Percentiles rank a stretch among this genome's conserved stretches.
Conservation (phyloP, 306 rosid genomes). For the Citrullus mucosospermus region DNA sequence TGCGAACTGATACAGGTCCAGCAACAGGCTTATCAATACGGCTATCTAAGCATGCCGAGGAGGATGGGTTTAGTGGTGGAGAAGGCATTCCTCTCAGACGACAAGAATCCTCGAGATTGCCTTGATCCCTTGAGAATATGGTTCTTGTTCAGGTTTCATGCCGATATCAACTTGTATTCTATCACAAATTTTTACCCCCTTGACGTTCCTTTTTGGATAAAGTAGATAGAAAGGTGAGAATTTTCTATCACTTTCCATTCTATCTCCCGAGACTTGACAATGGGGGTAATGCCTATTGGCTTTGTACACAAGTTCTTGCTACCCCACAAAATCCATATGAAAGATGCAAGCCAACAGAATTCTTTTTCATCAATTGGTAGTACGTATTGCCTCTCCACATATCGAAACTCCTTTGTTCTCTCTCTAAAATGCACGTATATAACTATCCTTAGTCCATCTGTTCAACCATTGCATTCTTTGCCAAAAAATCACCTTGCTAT, state of each 20-base stretch:
- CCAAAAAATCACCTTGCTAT: neutral
- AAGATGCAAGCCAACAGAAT: slow-evolving; percentile 3
- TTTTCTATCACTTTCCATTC: slow-evolving; percentile 1
- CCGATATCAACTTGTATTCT: neutral
- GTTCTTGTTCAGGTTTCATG: slow-evolving; percentile 4
- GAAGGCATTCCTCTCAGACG: slow-evolving; percentile 94
- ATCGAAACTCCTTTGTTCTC: neutral
- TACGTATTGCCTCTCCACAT: neutral
- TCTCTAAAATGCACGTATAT: neutral
- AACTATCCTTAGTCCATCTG: neutral
- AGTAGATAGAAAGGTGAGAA: slow-evolving; percentile 6
- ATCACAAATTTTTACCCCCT: slow-evolving; percentile 2
- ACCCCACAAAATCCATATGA: slow-evolving; percentile 20
- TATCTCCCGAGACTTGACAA: neutral
- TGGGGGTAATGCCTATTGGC: slow-evolving; percentile 7
- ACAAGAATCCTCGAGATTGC: slow-evolving; percentile 49
- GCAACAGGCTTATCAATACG: slow-evolving; percentile 27
- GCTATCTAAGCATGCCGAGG: slow-evolving; percentile 73
- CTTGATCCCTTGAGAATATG: slow-evolving; percentile 23
- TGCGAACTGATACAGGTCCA: slow-evolving; percentile 25
- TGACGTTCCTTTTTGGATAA: slow-evolving; percentile 1
- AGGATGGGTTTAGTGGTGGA: slow-evolving; percentile 41
- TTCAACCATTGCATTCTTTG: neutral
- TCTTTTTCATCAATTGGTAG: neutral
- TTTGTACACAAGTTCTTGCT: slow-evolving; percentile 3